Conservation (phyloP, 2,329 filamentous ascomycete species). For the Cladophialophora bantiana region DNA sequence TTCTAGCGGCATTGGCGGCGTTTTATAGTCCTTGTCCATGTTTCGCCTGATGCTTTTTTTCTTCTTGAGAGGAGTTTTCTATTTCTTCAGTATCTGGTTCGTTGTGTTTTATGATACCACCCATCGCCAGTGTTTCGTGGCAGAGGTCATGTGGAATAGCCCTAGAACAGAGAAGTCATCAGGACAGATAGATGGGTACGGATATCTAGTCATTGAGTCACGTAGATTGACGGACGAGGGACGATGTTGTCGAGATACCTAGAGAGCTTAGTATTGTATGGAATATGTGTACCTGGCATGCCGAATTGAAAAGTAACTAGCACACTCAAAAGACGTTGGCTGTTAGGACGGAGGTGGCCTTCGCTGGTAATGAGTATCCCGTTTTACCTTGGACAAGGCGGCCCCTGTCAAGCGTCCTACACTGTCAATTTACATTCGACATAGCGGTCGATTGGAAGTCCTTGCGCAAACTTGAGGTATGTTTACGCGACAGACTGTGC, state of each 20-base stretch:
- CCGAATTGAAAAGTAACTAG: no score
- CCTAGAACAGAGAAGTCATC: background rate
- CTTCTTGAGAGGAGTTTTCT: constrained; percentile 4
- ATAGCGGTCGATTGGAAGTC: no score
- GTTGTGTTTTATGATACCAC: constrained; percentile 18
- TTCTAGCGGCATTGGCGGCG: constrained; percentile 20
- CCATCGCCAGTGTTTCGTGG: constrained; percentile 2
- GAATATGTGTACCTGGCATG: background rate
- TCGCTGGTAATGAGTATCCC: background rate
- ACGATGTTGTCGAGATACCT: constrained; percentile 1
- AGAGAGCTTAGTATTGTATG: background rate
- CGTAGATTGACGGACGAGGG: background rate
- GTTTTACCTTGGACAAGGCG: no score
- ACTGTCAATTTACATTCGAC: no score
- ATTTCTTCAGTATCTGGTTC: constrained; percentile 1
- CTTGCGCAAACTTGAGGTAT: no score
- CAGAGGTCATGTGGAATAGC: background rate
- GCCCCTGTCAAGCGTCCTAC: no score
- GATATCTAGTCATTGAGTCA: background rate
- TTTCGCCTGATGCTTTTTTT: background rate
- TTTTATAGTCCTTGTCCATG: constrained; percentile 1
- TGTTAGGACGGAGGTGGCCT: background rate
- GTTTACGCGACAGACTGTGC: no score
- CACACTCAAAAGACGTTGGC: no score
- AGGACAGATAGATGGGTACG: constrained; percentile 1